A percentile compares a stretch with the other conserved stretches of the same genome.
Conservation (phyloP, 768 basidiomycete species). For the Panaeolus cyanescens region DNA sequence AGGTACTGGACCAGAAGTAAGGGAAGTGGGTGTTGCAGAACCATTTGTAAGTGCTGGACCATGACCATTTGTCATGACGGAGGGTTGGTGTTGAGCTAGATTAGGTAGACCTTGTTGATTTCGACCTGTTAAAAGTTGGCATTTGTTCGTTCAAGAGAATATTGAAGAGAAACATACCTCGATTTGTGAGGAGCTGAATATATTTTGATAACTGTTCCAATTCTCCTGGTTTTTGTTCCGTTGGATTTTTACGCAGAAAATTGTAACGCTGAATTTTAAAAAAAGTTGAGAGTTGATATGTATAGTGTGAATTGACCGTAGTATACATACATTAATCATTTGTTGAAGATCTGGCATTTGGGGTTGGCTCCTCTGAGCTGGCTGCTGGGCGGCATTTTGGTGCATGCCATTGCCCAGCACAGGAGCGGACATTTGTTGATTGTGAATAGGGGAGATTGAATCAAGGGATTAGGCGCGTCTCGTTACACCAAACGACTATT, state of each 20-base stretch:
- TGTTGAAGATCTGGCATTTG: conserved; percentile 41
- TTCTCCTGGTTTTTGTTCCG: conserved; percentile 48
- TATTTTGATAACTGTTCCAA: conserved; percentile 49
- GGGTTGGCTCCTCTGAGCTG: conserved; percentile 31
- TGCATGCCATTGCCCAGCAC: conserved; percentile 41
- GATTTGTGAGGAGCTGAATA: conserved; percentile 41
- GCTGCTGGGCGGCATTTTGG: conserved; percentile 34
- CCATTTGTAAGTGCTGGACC: conserved; percentile 42
- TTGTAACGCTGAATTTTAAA: conserved; percentile 41
- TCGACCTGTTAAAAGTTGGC: conserved; percentile 19
- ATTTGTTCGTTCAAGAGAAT: conserved; percentile 4
- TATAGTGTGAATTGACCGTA: conserved; percentile 4
- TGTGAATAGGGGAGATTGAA: conserved; percentile 13
- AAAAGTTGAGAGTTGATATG: conserved; percentile 11
- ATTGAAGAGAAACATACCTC: conserved; percentile 30
- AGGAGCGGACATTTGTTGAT: conserved; percentile 35
- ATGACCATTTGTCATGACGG: conserved; percentile 52
- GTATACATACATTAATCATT: conserved; percentile 41
- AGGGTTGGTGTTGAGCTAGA: conserved; percentile 29
- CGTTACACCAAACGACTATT: conserved; percentile 14
- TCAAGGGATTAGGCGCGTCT: conserved; percentile 10
- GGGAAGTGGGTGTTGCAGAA: conserved; percentile 38
- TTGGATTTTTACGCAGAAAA: conserved; percentile 52
- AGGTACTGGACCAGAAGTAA: conserved; percentile 52
- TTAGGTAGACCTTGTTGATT: conserved; percentile 34